A percentile compares a stretch with the other conserved stretches of the same genome.
phyloP scores from a whole-genome alignment of 306 rosid species.

The Acacia confusa region DNA sequence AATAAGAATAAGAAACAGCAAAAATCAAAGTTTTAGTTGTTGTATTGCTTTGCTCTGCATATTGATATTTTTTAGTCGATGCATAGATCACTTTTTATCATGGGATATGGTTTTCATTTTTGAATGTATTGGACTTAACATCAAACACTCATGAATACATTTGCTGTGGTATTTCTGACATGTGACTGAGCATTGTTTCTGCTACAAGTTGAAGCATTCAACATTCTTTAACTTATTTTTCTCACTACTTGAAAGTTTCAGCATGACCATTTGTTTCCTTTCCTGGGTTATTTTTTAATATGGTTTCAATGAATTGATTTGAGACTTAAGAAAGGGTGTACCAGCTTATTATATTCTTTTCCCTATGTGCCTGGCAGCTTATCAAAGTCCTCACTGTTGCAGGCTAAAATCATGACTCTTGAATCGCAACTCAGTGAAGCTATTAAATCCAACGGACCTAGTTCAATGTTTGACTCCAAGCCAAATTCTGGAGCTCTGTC shows the following conservation, averaged over 20 bases:
- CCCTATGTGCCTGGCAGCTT: slow-evolving; percentile 17
- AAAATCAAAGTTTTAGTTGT: neutral
- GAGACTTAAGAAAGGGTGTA: slow-evolving; percentile 10
- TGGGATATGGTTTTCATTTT: neutral
- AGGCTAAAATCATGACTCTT: slow-evolving; percentile 70
- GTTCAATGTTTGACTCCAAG: slow-evolving; percentile 45
- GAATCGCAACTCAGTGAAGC: slow-evolving; percentile 73
- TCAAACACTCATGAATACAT: neutral
- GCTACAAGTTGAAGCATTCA: neutral
- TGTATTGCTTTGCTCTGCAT: slow-evolving; percentile 23
- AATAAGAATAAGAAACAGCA: neutral
- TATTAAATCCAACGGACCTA: slow-evolving; percentile 41
- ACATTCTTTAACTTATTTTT: slow-evolving; percentile 11
- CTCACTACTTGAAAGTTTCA: slow-evolving; percentile 24
- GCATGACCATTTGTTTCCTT: slow-evolving; percentile 2
- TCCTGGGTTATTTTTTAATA: slow-evolving; percentile 4
- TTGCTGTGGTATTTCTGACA: slow-evolving; percentile 16
- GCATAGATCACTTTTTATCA: neutral
- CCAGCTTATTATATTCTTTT: slow-evolving; percentile 8
- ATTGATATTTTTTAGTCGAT: neutral
- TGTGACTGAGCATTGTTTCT: slow-evolving; percentile 9
- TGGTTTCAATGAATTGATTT: slow-evolving; percentile 13
- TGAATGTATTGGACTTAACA: neutral
- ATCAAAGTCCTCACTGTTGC: slow-evolving; percentile 30
- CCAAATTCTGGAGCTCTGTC: slow-evolving; percentile 48